Conservation (phyloP, 257 asterid species). For the Gentiana macrophylla region DNA sequence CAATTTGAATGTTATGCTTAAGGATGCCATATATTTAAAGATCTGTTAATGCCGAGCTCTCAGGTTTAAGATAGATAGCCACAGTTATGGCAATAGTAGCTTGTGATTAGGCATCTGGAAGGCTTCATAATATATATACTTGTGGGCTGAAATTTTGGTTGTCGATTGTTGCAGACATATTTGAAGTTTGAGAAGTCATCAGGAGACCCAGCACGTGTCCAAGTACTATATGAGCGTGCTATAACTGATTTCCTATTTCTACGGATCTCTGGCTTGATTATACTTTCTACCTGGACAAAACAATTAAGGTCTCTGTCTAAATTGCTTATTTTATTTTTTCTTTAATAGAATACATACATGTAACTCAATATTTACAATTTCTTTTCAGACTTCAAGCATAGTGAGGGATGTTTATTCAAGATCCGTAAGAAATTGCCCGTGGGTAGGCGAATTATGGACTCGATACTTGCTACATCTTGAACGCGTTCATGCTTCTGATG, state of each 20-base stretch:
- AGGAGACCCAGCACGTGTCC: conserved; percentile 95
- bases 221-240: conserved; percentile 88
- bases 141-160: not conserved
- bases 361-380: not conserved
- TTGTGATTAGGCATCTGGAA: not conserved
- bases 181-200: conserved; percentile 81
- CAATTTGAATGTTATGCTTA: too few relatives aligned
- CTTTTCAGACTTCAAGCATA: conserved; percentile 61
- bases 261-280: conserved; percentile 79
- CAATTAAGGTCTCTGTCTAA: conserved; percentile 62
- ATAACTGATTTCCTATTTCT: conserved; percentile 61
- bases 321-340: conserved; percentile 1
- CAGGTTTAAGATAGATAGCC: too few relatives aligned
- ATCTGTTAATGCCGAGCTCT: too few relatives aligned
- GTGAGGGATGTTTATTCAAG: conserved; percentile 69
- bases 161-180: conserved; percentile 51
- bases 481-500: conserved; percentile 72
- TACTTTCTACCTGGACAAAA: conserved; percentile 73
- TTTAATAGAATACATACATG: not conserved
- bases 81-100: too few relatives aligned
- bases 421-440: conserved; percentile 94
- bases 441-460: conserved; percentile 93
- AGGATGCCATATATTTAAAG: too few relatives aligned
- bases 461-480: conserved; percentile 68
- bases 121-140: not conserved